Evolutionary conservation across 108 stramenopile genomes (phyloP).

Genomic region (Conticribra weissflogii): DNA sequence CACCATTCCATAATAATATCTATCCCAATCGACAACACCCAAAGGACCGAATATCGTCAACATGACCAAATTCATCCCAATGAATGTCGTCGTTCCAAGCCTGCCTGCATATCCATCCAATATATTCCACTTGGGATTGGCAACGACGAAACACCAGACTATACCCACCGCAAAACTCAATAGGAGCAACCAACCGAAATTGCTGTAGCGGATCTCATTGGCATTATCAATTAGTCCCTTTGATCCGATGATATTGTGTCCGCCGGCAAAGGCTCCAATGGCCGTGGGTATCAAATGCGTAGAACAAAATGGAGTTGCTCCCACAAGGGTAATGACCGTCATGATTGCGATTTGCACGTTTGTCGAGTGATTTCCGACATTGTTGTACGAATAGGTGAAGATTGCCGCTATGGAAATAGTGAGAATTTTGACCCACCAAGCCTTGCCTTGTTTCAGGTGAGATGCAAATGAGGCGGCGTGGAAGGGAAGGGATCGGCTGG

Average conservation of each 20-base stretch:
- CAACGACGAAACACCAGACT: conserved; percentile 38
- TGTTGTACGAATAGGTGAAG: conserved; percentile 45
- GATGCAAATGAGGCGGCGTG: too few species aligned
- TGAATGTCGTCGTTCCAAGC: conserved; percentile 53
- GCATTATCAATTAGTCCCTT: conserved; percentile 7
- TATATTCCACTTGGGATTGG: conserved; percentile 14
- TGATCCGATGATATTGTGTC: conserved; percentile 56
- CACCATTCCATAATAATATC: conserved; percentile 55
- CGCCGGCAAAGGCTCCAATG: conserved; percentile 56
- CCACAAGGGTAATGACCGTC: conserved; percentile 52
- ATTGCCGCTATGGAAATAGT: conserved; percentile 38
- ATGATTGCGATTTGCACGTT: conserved; percentile 59
- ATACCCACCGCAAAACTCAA: conserved; percentile 30
- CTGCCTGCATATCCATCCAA: conserved; percentile 51
- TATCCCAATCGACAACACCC: conserved; percentile 55
- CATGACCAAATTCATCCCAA: conserved; percentile 58
- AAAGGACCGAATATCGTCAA: conserved; percentile 30
- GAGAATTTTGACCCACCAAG: conserved; percentile 41
- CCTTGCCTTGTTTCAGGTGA: conserved; percentile 27
- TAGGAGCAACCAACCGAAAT: conserved; percentile 48
- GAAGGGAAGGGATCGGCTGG: too few species aligned
- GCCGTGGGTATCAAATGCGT: conserved; percentile 43
- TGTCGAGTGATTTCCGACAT: conserved; percentile 18
- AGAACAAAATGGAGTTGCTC: conserved; percentile 35
- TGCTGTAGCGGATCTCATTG: background rate